These are phyloP conservation scores for Neurospora sp. DNA, from an alignment of 2,329 filamentous ascomycete species.

Conservation along the genomic window DNA sequence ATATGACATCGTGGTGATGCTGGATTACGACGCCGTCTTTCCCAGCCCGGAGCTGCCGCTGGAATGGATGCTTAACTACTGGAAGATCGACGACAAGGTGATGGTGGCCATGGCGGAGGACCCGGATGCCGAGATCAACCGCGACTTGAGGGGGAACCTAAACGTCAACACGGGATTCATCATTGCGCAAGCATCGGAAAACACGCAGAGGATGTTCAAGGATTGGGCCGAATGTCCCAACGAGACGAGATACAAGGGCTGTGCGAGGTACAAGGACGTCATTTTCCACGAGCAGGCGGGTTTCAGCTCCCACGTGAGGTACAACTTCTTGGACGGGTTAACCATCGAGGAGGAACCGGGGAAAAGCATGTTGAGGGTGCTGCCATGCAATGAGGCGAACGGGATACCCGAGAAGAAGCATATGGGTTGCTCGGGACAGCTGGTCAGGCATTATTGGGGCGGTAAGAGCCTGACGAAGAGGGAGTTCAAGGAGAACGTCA, in stretches of 20 bases:
- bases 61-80: constrained; percentile 39
- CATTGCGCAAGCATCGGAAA: constrained; percentile 39
- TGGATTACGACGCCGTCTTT: constrained; percentile 37
- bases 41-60: constrained; percentile 32
- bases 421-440: constrained; percentile 28
- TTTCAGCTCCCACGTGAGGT: constrained; percentile 34
- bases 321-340: constrained; percentile 20
- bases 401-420: constrained; percentile 30
- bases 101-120: constrained; percentile 33
- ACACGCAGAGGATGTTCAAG: constrained; percentile 37
- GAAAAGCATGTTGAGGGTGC: constrained; percentile 26
- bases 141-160: constrained; percentile 29
- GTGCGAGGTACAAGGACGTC: constrained; percentile 24
- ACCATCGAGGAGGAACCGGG: constrained; percentile 24
- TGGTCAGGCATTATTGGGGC: constrained; percentile 35
- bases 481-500: constrained; percentile 23
- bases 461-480: constrained; percentile 32
- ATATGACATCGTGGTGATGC: constrained; percentile 33
- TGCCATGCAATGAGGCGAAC: constrained; percentile 34
- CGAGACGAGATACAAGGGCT: constrained; percentile 21
- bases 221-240: constrained; percentile 36
- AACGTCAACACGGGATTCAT: constrained; percentile 46
- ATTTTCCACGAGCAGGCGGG: constrained; percentile 33
- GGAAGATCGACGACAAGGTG: constrained; percentile 28
- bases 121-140: constrained; percentile 27